These are phyloP conservation scores for Mrakia frigida DNA, from an alignment of 768 basidiomycete species.

Conservation along the genomic window DNA sequence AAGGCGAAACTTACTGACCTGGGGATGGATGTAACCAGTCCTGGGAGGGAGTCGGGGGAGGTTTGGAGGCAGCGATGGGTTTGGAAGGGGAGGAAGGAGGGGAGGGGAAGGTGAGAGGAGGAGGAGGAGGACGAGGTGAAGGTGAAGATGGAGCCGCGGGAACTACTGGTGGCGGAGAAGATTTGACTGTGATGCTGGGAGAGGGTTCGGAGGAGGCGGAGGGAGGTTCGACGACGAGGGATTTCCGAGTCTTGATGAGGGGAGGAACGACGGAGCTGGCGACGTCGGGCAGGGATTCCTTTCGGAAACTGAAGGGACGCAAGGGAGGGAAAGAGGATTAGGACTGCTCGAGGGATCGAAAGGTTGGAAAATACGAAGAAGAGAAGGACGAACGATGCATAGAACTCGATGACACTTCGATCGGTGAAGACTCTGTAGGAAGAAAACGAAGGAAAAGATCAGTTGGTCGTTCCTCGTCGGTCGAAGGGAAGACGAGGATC, in stretches of 20 bases:
- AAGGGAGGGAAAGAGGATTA: neutral
- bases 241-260: neutral
- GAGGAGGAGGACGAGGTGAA: neutral
- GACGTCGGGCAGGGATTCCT: neutral
- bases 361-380: no score
- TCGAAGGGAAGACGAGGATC: no score
- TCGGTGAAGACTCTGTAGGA: neutral
- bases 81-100: neutral
- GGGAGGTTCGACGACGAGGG: neutral
- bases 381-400: neutral
- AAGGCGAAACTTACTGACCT: no score
- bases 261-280: neutral
- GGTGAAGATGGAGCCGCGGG: no score
- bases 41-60: no score
- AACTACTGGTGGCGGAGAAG: neutral
- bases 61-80: no score
- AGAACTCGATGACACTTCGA: neutral
- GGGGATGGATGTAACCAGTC: no score
- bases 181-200: neutral
- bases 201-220: neutral
- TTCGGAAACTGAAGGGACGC: neutral
- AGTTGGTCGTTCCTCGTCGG: no score
- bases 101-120: neutral
- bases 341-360: neutral
- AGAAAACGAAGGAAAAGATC: no score